Conservation (phyloP, 768 basidiomycete genomes). For the Leccinellum albellum region DNA sequence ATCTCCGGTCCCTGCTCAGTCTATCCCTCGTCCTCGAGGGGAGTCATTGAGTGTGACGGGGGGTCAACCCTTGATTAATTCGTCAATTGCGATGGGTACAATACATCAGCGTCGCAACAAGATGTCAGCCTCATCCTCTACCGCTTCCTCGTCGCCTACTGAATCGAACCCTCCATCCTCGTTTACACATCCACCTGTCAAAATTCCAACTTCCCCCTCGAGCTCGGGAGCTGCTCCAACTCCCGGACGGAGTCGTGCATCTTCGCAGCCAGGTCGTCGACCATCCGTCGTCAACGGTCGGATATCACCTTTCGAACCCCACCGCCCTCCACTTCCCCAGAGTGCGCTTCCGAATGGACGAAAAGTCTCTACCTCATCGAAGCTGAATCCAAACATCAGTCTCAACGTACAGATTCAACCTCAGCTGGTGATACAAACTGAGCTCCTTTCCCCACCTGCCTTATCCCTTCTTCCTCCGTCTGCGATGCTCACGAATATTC, state of each 20-base stretch:
- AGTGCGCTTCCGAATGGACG: slow-evolving; percentile 42
- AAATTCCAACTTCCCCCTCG: slow-evolving; percentile 37
- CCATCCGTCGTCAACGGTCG: slow-evolving; percentile 55
- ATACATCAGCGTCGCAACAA: slow-evolving; percentile 68
- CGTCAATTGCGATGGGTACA: slow-evolving; percentile 57
- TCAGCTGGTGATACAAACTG: slow-evolving; percentile 49
- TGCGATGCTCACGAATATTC: slow-evolving; percentile 52
- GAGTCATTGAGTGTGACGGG: slow-evolving; percentile 40
- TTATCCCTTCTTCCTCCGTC: slow-evolving; percentile 43
- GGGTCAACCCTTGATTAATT: slow-evolving; percentile 49
- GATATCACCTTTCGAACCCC: slow-evolving; percentile 47
- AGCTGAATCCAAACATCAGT: slow-evolving; percentile 45
- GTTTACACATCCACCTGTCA: slow-evolving; percentile 31
- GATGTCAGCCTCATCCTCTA: slow-evolving; percentile 54
- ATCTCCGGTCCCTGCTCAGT: slow-evolving; percentile 42
- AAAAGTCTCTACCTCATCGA: slow-evolving; percentile 62
- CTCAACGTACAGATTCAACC: slow-evolving; percentile 46
- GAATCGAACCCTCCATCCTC: slow-evolving; percentile 37
- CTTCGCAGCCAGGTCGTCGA: slow-evolving; percentile 73
- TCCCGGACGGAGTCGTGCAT: slow-evolving; percentile 57
- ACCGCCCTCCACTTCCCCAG: slow-evolving; percentile 50
- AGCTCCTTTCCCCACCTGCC: slow-evolving; percentile 40
- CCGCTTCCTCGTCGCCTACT: slow-evolving; percentile 32
- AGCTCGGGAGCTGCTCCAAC: slow-evolving; percentile 34
- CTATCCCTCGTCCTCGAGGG: slow-evolving; percentile 53